These are phyloP conservation scores for Epichloe typhina DNA, from an alignment of 2,329 filamentous ascomycete species.

Conservation along the genomic window DNA sequence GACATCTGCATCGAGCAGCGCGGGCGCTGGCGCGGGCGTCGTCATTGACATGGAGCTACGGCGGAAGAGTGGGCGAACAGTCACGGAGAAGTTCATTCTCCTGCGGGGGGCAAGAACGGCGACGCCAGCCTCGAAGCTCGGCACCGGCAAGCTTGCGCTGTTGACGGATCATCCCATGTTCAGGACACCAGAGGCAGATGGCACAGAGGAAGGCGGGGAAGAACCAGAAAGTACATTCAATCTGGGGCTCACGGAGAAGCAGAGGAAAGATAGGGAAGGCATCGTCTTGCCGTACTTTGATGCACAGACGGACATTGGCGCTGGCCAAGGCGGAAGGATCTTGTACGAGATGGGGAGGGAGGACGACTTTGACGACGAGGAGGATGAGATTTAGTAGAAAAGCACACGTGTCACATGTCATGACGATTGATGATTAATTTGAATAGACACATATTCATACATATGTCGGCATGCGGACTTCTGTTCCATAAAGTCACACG, in stretches of 20 bases:
- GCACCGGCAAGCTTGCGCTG: slow-evolving; percentile 34
- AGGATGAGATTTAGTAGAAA: slow-evolving; percentile 78
- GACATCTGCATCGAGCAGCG: slow-evolving; percentile 22
- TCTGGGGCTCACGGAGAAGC: slow-evolving; percentile 78
- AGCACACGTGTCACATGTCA: slow-evolving; percentile 20
- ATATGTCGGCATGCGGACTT: too few species aligned
- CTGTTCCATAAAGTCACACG: too few species aligned
- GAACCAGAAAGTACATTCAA: slow-evolving; percentile 69
- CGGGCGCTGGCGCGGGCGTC: slow-evolving; percentile 29
- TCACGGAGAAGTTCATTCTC: slow-evolving; percentile 53
- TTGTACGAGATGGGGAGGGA: slow-evolving; percentile 94
- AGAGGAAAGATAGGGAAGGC: slow-evolving; percentile 71
- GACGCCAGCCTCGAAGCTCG: slow-evolving; percentile 10
- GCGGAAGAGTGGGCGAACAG: slow-evolving; percentile 65
- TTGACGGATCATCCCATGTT: slow-evolving; percentile 69
- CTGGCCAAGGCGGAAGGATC: slow-evolving; percentile 81
- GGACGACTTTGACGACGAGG: slow-evolving; percentile 93
- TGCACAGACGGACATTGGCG: slow-evolving; percentile 68
- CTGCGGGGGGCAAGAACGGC: slow-evolving; percentile 5
- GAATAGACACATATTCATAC: too few species aligned
- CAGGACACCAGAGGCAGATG: slow-evolving; percentile 27
- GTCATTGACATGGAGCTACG: slow-evolving; percentile 80
- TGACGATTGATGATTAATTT: too few species aligned
- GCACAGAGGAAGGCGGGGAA: slow-evolving; percentile 30
- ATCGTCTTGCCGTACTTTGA: slow-evolving; percentile 95